These are phyloP conservation scores for Dendrothele bispora DNA, from an alignment of 768 basidiomycete genomes.

Conservation along the genomic window DNA sequence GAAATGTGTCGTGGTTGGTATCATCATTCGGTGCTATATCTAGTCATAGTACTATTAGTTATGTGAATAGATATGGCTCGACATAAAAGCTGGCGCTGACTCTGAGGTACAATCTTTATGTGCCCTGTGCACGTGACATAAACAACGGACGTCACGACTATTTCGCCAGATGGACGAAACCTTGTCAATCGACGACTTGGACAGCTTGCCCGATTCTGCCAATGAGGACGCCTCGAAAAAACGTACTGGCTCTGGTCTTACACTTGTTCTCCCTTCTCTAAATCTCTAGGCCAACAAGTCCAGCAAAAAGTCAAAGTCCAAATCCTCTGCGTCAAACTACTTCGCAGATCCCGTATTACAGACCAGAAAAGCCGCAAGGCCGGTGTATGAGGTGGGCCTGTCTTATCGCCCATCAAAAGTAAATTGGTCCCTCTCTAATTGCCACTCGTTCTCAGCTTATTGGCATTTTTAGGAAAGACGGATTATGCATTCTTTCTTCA, in stretches of 20 bases:
- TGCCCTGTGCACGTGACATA: too few species aligned
- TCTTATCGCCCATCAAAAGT: conserved; percentile 76
- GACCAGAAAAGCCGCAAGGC: conserved; percentile 50
- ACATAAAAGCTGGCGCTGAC: too few species aligned
- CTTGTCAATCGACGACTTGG: conserved; percentile 7
- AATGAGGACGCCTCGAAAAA: not conserved
- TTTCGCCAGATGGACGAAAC: conserved; percentile 7
- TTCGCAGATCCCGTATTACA: conserved; percentile 31
- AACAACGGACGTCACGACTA: not conserved
- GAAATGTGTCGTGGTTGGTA: too few species aligned
- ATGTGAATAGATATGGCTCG: too few species aligned
- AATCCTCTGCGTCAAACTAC: conserved; percentile 20
- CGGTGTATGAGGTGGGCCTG: conserved; percentile 78
- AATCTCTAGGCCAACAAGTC: conserved; percentile 6
- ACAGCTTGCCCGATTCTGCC: conserved; percentile 2
- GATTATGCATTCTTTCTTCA: conserved; percentile 81
- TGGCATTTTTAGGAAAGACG: conserved; percentile 58
- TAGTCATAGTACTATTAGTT: too few species aligned
- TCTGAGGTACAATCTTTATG: too few species aligned
- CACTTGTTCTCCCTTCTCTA: conserved; percentile 8
- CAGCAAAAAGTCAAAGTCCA: conserved; percentile 36
- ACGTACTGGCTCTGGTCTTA: conserved; percentile 2
- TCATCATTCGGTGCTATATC: too few species aligned
- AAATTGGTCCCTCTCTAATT: too few species aligned
- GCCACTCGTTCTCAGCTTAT: not conserved